These are phyloP conservation scores for Diophrys sp. DNA, from an alignment of 73 alveolate species.

Conservation along the genomic window DNA sequence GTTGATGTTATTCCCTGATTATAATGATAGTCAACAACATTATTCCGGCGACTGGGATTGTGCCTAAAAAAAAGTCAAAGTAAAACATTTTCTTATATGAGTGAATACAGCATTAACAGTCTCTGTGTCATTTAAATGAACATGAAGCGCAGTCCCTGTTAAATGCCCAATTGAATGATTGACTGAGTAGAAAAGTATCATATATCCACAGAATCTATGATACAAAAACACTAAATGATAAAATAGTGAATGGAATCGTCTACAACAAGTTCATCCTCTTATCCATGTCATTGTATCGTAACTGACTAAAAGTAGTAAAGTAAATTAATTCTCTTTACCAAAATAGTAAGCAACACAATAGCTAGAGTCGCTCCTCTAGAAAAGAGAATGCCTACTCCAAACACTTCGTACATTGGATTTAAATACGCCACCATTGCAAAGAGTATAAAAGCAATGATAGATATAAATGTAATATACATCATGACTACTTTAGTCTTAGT, in stretches of 20 bases:
- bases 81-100: not conserved
- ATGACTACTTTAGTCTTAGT: too few relatives aligned
- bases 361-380: conserved; percentile 23
- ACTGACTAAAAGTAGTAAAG: conserved; percentile 9
- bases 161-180: conserved; percentile 12
- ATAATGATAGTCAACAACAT: not conserved
- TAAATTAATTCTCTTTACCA: too few relatives aligned
- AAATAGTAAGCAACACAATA: not conserved
- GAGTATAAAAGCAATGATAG: not conserved
- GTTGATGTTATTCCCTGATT: not conserved
- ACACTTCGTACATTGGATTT: not conserved
- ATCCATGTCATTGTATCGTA: conserved; percentile 18
- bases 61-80: not conserved
- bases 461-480: not conserved
- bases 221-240: conserved; percentile 7
- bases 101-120: not conserved
- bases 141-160: not conserved
- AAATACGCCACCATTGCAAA: conserved; percentile 2
- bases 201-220: conserved; percentile 13
- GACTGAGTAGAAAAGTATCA: conserved; percentile 12
- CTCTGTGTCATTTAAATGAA: not conserved
- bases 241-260: conserved; percentile 1
- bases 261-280: not conserved
- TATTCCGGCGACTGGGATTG: conserved; percentile 18
- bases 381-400: conserved; percentile 7